Evolutionary conservation across 768 basidiomycete species (phyloP), one percentile per base, ranked within the genome.

Genomic region (Suillus alpinus): DNA sequence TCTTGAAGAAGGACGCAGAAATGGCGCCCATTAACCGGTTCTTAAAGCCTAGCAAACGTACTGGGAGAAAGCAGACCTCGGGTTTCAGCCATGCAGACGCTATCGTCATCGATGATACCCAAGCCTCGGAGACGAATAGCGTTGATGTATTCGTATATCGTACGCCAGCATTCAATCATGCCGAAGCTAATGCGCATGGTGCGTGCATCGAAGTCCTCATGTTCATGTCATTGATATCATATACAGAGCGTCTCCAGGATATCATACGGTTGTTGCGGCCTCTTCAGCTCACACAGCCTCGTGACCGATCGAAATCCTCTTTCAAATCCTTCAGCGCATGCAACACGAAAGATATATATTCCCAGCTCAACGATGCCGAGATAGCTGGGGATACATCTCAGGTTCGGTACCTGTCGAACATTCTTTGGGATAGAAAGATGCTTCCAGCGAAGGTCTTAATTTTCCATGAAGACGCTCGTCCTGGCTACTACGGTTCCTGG

Each of bases 401-500:
- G 58, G 91, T 92, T 20, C 86, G 91, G 31, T 73, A 77, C n/a
- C 76, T 94, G 12, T 78, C 89, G 41, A 69, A 76, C 12, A 73
- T 84, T 61, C 80, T 99, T 10, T 77, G 79, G 56, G 81, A 94
- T 62, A 85, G 89, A 13, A 73, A 71, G 6, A 67, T 78, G 29
- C 78, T 94, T 50, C 89, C 89, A 0, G 84, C 87, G 55, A 98
- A 97, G 75, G 85, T 87, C 3, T 78, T 98, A 43, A 87, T 92
- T 61, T 98, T 97, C 73, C 75, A 79, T 16, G 88, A 89, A 60
- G 94, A 98, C 71, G 81, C 83, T 0, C 86, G 97, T 52, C 96
- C 97, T 13, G 94, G 94, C 1, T 98, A 96, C 74, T 89, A 87
- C 67, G 96, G 95, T 23, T 98, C 97, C 6, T 98, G 92, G 89